Conservation (phyloP, 805 yeast genomes). For the Ogataea degrootiae region DNA sequence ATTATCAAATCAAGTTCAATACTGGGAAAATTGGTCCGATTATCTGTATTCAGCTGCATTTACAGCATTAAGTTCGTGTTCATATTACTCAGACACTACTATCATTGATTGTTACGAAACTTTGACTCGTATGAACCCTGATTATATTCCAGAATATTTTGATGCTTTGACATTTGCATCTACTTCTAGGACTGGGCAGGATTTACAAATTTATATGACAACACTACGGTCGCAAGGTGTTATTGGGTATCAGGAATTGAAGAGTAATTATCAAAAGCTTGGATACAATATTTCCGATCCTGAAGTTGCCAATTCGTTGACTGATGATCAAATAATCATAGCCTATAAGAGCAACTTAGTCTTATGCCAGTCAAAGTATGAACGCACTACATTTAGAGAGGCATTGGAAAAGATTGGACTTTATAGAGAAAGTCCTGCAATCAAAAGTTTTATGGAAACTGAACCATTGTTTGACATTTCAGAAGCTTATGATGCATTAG, state of each 20-base stretch:
- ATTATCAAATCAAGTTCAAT: slow-evolving; percentile 13
- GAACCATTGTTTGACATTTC: slow-evolving; percentile 42
- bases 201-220: slow-evolving; percentile 38
- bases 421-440: slow-evolving; percentile 31
- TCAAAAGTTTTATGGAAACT: slow-evolving; percentile 36
- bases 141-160: slow-evolving; percentile 44
- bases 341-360: slow-evolving; percentile 25
- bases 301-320: slow-evolving; percentile 11
- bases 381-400: slow-evolving; percentile 31
- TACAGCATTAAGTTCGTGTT: slow-evolving; percentile 43
- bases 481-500: slow-evolving; percentile 50
- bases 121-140: slow-evolving; percentile 39
- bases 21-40: slow-evolving; percentile 23
- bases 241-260: slow-evolving; percentile 44
- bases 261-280: slow-evolving; percentile 22
- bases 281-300: slow-evolving; percentile 26
- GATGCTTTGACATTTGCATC: slow-evolving; percentile 54
- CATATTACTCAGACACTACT: slow-evolving; percentile 44
- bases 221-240: slow-evolving; percentile 48
- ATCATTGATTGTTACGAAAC: slow-evolving; percentile 44
- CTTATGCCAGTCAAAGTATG: slow-evolving; percentile 17
- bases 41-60: slow-evolving; percentile 21
- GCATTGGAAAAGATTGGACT: slow-evolving; percentile 36
- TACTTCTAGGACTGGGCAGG: slow-evolving; percentile 41
- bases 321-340: slow-evolving; percentile 25